phyloP scores from a whole-genome alignment of 768 basidiomycete species.

The Xerocomus spinulosus region DNA sequence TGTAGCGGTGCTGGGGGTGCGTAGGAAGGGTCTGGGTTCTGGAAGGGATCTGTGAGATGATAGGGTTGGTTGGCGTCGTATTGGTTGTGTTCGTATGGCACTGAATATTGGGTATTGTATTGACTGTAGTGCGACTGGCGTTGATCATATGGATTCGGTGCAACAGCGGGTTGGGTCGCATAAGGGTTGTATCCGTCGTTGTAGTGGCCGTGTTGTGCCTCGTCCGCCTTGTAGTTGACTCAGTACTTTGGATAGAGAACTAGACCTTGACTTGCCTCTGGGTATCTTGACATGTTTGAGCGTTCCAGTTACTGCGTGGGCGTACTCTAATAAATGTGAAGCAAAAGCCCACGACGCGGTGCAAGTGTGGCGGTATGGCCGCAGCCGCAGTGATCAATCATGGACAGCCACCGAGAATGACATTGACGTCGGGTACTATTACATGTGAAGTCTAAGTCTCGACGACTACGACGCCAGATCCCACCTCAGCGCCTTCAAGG shows the following conservation, averaged over 20 bases:
- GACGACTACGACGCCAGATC: no score
- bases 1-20: constrained; percentile 14
- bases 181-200: constrained; percentile 65
- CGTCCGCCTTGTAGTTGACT: constrained; percentile 47
- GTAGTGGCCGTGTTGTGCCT: constrained; percentile 57
- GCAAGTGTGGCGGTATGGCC: constrained; percentile 10
- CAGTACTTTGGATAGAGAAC: neutral
- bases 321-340: neutral
- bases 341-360: neutral
- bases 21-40: constrained; percentile 12
- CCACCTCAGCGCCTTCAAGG: no score
- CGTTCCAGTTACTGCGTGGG: constrained; percentile 1
- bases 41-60: constrained; percentile 39
- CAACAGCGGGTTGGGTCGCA: constrained; percentile 21
- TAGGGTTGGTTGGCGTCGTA: constrained; percentile 31
- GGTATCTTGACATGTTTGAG: constrained; percentile 38
- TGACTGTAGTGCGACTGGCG: constrained; percentile 29
- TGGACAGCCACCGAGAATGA: neutral
- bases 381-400: neutral
- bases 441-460: neutral
- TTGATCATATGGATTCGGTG: constrained; percentile 41
- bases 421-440: neutral
- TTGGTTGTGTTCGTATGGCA: constrained; percentile 32
- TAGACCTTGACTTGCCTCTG: constrained; percentile 31
- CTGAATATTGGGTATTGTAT: constrained; percentile 29